These are phyloP conservation scores for Blastomyces emzantsi DNA, from an alignment of 2,329 filamentous ascomycete species.

Conservation along the genomic window DNA sequence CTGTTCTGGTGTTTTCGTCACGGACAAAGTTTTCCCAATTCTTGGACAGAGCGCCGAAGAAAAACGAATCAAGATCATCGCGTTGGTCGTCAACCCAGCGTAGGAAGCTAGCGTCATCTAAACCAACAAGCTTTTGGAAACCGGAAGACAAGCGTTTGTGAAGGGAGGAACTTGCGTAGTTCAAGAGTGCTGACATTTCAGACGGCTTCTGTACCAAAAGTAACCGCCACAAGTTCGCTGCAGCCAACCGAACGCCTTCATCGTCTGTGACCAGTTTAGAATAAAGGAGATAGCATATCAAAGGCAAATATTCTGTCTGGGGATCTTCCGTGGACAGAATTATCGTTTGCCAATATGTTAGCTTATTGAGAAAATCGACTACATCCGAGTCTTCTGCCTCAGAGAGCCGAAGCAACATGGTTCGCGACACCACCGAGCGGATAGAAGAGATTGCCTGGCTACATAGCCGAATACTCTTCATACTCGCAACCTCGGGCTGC, in stretches of 20 bases:
- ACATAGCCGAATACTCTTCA: slow-evolving; percentile 88
- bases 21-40: slow-evolving; percentile 82
- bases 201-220: slow-evolving; percentile 87
- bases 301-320: slow-evolving; percentile 71
- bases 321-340: slow-evolving; percentile 67
- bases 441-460: slow-evolving; percentile 71
- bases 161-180: slow-evolving; percentile 59
- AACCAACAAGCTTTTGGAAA: slow-evolving; percentile 73
- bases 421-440: slow-evolving; percentile 64
- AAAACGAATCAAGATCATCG: slow-evolving; percentile 67
- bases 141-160: slow-evolving; percentile 63
- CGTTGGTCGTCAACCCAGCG: slow-evolving; percentile 80
- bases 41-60: slow-evolving; percentile 71
- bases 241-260: slow-evolving; percentile 58
- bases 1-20: slow-evolving; percentile 69
- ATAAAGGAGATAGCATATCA: slow-evolving; percentile 91
- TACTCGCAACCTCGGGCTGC: slow-evolving; percentile 64
- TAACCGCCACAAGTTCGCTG: slow-evolving; percentile 81
- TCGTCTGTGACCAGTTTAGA: slow-evolving; percentile 69
- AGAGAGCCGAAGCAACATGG: slow-evolving; percentile 72
- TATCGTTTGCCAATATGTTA: slow-evolving; percentile 93
- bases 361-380: slow-evolving; percentile 66
- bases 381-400: slow-evolving; percentile 67
- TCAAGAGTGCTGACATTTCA: slow-evolving; percentile 66
- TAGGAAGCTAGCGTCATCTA: slow-evolving; percentile 83